Evolutionary conservation across 495 filamentous ascomycete species (phyloP).

Genomic region (Polyplosphaeria fusca): DNA sequence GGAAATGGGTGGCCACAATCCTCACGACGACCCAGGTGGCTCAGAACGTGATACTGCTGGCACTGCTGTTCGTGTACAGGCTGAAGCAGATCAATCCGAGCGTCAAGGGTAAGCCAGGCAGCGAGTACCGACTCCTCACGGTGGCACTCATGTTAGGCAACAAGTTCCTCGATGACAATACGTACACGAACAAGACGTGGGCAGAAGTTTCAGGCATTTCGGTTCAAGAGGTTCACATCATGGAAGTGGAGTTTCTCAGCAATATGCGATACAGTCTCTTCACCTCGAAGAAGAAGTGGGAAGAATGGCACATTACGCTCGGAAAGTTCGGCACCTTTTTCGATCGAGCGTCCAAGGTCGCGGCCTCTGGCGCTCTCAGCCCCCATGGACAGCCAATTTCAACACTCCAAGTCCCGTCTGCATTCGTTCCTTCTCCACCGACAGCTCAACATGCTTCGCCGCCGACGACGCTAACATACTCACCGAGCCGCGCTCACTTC

Average conservation of each 20-base stretch:
- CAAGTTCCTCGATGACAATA: constrained; percentile 99
- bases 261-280: constrained; percentile 95
- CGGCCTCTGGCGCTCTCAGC: constrained; percentile 10
- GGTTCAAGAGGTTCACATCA: constrained; percentile 93
- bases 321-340: constrained; percentile 76
- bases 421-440: constrained; percentile 42
- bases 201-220: constrained; percentile 95
- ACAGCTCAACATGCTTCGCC: constrained; percentile 55
- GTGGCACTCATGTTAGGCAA: constrained; percentile 98
- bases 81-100: constrained; percentile 83
- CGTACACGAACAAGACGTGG: constrained; percentile 99
- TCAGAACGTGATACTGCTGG: constrained; percentile 90
- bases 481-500: constrained; percentile 30
- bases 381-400: constrained; percentile 47
- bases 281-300: constrained; percentile 78
- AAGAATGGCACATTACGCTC: constrained; percentile 77
- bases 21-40: constrained; percentile 94
- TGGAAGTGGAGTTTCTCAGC: constrained; percentile 99
- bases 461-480: constrained; percentile 40
- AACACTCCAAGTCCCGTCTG: constrained; percentile 42
- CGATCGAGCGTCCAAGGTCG: constrained; percentile 55
- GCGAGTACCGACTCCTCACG: constrained; percentile 91
- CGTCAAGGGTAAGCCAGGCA: constrained; percentile 86
- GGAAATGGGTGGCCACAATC: constrained; percentile 90
- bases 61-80: constrained; percentile 88